Evolutionary conservation across 306 rosid species (phyloP), one percentile per base, ranked within the genome.

Genomic region (Ormosia semicastrata): DNA sequence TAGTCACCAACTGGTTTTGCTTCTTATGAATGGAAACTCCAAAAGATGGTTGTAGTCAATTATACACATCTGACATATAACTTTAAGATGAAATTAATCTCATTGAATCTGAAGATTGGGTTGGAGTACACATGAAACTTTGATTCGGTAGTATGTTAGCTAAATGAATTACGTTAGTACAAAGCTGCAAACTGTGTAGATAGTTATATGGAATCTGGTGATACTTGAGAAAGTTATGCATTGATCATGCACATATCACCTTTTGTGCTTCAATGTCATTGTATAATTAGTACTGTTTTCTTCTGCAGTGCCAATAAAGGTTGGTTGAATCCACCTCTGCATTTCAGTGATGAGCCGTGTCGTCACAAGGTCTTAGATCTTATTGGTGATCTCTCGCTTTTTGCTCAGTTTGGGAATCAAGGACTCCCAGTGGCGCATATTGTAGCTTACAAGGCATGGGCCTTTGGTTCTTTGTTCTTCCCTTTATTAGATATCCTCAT

Each of bases 261-360:
- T 8, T 3, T 37, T 62, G 54, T 53, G 14, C 77, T 12, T 71
- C 76, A 11, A 33, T 44, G 64, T 69, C 52, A 8, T 37, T 40
- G 17, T 80, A 2, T 74, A 69, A 62, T 62, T 43, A 5, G 43
- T 83, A 73, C 37, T 60, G 32, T 57, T 59, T 79, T 66, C 65
- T 60, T 73, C 53, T 87, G 87, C 85, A 95, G 97, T 88, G 62
- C 81, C 41, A 76, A 69, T 47, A 83, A 89, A 59, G 99, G 95
- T 80, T 95, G 98, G 99, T 88, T 95, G 91, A 95, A 95, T 82
- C 97, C 92, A 13, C 94, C 97, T 5, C 87, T 95, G 83, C 93
- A 60, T 83, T 92, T 91, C 85, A 78, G 84, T 46, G 94, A 91
- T 58, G 99, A 95, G 87, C 95, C 99, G 18, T 92, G 99, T 62